These are phyloP conservation scores for Hibiscus tridactylites DNA, from an alignment of 345 rosid species.

Conservation along the genomic window DNA sequence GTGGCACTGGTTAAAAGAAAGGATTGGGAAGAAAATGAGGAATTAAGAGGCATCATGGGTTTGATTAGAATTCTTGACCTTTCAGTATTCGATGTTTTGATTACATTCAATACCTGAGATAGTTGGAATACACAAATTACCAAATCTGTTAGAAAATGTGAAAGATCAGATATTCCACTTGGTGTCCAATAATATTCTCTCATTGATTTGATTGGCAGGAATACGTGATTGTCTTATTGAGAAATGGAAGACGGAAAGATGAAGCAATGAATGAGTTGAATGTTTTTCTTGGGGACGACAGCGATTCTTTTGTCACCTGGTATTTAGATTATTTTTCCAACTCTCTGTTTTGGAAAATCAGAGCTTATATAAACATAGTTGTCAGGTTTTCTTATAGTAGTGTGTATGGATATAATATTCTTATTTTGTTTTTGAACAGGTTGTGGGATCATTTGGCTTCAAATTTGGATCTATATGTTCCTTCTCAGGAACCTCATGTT, in stretches of 20 bases:
- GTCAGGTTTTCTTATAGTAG: not conserved
- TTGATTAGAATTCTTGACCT: not conserved
- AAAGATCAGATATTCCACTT: not conserved
- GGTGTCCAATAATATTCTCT: not conserved
- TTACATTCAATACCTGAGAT: too few species aligned
- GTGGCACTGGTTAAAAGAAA: not conserved
- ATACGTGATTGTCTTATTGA: constrained; percentile 5
- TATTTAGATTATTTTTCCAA: constrained; percentile 17
- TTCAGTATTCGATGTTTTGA: not conserved
- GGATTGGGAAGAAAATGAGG: not conserved
- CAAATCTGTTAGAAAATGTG: not conserved
- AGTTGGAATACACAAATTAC: not conserved
- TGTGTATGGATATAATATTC: not conserved
- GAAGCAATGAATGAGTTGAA: constrained; percentile 43
- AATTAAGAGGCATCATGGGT: not conserved
- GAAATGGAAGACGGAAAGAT: constrained; percentile 1
- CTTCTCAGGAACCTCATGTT: constrained; percentile 25
- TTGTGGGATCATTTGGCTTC: constrained; percentile 91
- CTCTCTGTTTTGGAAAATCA: not conserved
- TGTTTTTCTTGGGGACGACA: constrained; percentile 44
- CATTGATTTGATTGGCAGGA: not conserved
- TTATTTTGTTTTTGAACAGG: constrained; percentile 34
- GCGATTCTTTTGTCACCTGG: not conserved
- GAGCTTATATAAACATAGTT: not conserved
- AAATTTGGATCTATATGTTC: constrained; percentile 50